Evolutionary conservation across 371 early-diverging fungal species (phyloP), one percentile per base, ranked within the genome.

Genomic region (Apophysomyces sp.): DNA sequence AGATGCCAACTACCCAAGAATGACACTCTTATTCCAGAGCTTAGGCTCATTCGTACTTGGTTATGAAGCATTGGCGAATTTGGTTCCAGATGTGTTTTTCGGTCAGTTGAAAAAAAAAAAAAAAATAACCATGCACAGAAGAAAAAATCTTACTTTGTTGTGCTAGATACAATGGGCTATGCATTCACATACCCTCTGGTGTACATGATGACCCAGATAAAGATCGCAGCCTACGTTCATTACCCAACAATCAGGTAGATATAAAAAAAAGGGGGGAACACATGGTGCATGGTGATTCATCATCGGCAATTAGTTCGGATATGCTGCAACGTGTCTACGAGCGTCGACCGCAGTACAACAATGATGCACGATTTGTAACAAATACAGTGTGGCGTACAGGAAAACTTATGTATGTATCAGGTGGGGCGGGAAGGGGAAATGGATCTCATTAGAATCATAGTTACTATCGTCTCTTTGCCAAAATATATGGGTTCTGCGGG

Each of bases 101-200:
- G 94, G 91, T 89, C 76, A 39, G 60, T 59, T 34, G 2, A 52
- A 11, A 36, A 12, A 36, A 16, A 27, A 21, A 16, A 4, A 12
- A 12, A 26, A 37, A 36, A 13, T 13, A 15, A 13, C n/a, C n/a
- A n/a, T n/a, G n/a, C 9, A 30, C 15, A 34, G 28, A 51, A 54
- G 11, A 15, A 2, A 30, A n/a, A 44, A 34, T 56, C 11, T 27
- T 28, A 18, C 28, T 16, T 29, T 24, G 44, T 30, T 49, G 6
- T 40, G 18, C 18, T 68, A 91, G 97, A 98, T 64, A 94, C 98
- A 0, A 89, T 96, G 80, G 99, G 99, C 24, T 95, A 91, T 67
- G 96, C 96, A 9, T 97, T 98, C 62, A 91, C 92, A 1, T 96
- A 93, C 67, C 98, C 97, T 4, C 36, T 95, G 2, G 90, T 90